Evolutionary conservation across 2,329 filamentous ascomycete species (phyloP), one percentile per base, ranked within the genome.

Genomic region (Hirsutella thompsonii): DNA sequence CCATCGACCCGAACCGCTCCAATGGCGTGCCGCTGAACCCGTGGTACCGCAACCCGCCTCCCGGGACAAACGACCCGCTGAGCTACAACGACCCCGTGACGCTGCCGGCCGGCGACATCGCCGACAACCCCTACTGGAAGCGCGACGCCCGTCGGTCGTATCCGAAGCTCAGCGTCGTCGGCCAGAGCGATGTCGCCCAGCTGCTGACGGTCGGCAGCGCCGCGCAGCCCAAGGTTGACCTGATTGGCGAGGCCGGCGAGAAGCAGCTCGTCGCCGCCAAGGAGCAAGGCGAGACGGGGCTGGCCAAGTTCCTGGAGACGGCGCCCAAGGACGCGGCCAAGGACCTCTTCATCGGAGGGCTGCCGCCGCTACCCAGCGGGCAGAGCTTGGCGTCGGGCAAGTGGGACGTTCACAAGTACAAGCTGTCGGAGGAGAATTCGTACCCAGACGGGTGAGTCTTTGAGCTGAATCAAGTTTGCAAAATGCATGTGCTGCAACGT

Each of bases 1-100:
- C 87, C 51, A 68, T 98, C 55, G 90, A 94, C 61, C 76, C 88
- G 29, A 79, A 85, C 56, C 89, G 92, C 50, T 95, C 89, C 50
- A 88, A 83, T 55, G 92, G 92, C 62, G 70, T 98, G 18, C 92
- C 92, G 37, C 69, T 98, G 55, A 96, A 96, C 74, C 80, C 88
- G 33, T 81, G 89, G 69, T 95, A 76, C 75, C 89, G 92, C 53
- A 82, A 85, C 65, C 92, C 92, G 45, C 66, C 89, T 0, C 61
- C 62, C 33, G 63, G 69, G 52, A 38, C 58, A 55, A 49, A 60
- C 53, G 47, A 67, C 60, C 52, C 66, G 50, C 28, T 57, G 49
- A 41, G 55, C 48, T 56, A 61, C 55, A 44, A 59, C 46, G 63
- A 66, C 51, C 62, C 63, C 45, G 61, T 66, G 38, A 38, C 92